Conservation (phyloP, 2,329 filamentous ascomycete species). For the Claviceps capensis region DNA sequence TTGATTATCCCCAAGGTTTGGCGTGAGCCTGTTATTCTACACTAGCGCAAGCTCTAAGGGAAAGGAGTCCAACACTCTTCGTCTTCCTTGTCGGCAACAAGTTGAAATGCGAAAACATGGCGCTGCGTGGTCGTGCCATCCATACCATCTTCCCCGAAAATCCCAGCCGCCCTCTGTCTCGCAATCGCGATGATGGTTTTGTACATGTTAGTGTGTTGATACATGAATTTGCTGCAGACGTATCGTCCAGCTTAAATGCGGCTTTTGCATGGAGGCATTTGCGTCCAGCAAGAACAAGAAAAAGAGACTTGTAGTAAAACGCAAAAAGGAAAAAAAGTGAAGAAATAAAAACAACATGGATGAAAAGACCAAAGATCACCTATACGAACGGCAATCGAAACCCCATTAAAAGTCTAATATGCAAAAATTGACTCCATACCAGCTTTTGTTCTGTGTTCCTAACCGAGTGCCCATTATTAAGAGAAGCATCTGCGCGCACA, state of each 20-base stretch:
- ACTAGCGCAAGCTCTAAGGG: slow-evolving; percentile 1
- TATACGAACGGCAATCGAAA: background rate
- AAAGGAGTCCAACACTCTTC: background rate
- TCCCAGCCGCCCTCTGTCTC: slow-evolving; percentile 14
- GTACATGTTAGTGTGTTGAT: slow-evolving; percentile 11
- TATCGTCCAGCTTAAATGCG: slow-evolving; percentile 1
- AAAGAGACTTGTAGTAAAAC: slow-evolving; percentile 4
- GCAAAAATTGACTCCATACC: background rate
- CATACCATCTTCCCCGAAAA: slow-evolving; percentile 15
- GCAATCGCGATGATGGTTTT: slow-evolving; percentile 9
- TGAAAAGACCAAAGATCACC: background rate
- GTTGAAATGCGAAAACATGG: background rate
- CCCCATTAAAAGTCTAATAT: background rate
- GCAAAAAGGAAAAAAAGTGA: slow-evolving; percentile 1
- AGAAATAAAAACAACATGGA: slow-evolving; percentile 6
- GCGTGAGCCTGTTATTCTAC: slow-evolving; percentile 6
- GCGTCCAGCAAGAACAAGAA: background rate
- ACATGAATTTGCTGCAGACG: background rate
- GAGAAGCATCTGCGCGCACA: background rate
- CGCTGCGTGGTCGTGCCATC: slow-evolving; percentile 15
- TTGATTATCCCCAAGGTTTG: background rate
- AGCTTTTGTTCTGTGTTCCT: background rate
- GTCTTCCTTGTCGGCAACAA: slow-evolving; percentile 2
- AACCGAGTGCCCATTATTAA: background rate
- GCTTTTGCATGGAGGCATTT: background rate